These are phyloP conservation scores for Eurotiales sp. DNA, from an alignment of 2,329 filamentous ascomycete species.

Conservation along the genomic window DNA sequence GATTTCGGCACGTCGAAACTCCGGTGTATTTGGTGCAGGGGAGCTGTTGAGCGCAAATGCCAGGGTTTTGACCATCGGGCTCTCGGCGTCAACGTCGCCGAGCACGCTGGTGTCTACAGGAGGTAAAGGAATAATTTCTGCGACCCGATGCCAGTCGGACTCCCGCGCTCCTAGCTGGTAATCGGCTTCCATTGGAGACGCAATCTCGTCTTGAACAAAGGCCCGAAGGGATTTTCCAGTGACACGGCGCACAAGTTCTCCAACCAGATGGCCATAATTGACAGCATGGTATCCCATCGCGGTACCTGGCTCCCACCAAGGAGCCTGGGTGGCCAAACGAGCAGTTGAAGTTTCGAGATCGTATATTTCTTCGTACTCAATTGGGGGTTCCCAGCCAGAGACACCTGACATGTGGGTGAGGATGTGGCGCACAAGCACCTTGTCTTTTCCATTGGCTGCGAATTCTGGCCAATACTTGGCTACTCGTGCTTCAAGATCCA, in stretches of 20 bases:
- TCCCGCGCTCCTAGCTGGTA: conserved; percentile 46
- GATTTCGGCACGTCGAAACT: conserved; percentile 40
- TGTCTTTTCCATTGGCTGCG: conserved; percentile 38
- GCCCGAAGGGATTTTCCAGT: conserved; percentile 42
- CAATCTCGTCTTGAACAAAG: conserved; percentile 44
- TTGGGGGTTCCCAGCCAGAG: conserved; percentile 31
- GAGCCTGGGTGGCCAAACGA: conserved; percentile 38
- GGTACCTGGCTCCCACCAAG: conserved; percentile 45
- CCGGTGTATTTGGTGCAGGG: conserved; percentile 21
- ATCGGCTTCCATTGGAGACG: conserved; percentile 43
- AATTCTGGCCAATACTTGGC: conserved; percentile 48
- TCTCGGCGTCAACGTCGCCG: background rate
- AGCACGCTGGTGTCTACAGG: conserved; percentile 8
- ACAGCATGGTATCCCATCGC: conserved; percentile 42
- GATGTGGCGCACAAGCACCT: conserved; percentile 39
- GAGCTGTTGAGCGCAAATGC: conserved; percentile 27
- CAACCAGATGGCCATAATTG: conserved; percentile 41
- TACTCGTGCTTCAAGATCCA: conserved; percentile 37
- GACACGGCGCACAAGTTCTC: conserved; percentile 41
- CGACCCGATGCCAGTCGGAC: conserved; percentile 40
- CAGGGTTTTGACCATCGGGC: conserved; percentile 2
- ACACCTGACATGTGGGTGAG: conserved; percentile 39
- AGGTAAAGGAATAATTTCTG: conserved; percentile 31
- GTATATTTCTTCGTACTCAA: conserved; percentile 31
- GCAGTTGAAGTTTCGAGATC: conserved; percentile 28